Conservation (phyloP, 306 rosid genomes). For the Morella rubra region DNA sequence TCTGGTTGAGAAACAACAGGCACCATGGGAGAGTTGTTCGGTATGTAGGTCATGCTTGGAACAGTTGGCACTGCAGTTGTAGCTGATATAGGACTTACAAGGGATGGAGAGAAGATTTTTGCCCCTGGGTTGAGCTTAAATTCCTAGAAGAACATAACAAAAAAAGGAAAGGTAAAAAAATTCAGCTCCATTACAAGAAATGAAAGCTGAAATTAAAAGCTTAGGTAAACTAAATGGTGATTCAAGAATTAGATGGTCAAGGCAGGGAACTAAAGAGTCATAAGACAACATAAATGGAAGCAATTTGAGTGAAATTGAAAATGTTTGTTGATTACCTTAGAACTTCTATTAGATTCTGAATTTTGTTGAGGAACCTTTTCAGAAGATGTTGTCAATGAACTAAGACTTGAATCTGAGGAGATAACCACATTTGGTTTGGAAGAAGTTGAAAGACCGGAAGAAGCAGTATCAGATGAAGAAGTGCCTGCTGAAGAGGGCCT, state of each 20-base stretch:
- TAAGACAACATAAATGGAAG: constrained; percentile 11
- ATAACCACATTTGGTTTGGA: constrained; percentile 38
- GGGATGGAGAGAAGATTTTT: constrained; percentile 76
- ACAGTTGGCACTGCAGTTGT: constrained; percentile 47
- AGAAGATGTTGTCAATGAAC: constrained; percentile 35
- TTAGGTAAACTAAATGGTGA: constrained; percentile 3
- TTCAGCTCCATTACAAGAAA: constrained; percentile 11
- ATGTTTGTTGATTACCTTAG: constrained; percentile 52
- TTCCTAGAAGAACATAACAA: constrained; percentile 42
- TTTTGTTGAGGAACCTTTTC: constrained; percentile 42
- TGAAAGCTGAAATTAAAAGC: background rate
- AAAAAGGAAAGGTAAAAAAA: constrained; percentile 7
- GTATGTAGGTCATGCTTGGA: constrained; percentile 59
- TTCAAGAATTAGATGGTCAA: constrained; percentile 3
- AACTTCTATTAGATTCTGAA: constrained; percentile 48
- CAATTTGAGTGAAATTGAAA: background rate
- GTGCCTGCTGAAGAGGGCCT: constrained; percentile 44
- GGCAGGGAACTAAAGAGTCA: background rate
- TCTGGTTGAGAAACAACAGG: constrained; percentile 65
- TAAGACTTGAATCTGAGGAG: constrained; percentile 36
- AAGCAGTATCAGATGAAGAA: constrained; percentile 34
- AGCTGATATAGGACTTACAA: constrained; percentile 38
- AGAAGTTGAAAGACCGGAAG: constrained; percentile 35
- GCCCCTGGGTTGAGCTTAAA: constrained; percentile 94
- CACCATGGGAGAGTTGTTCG: constrained; percentile 49